Evolutionary conservation across 1,284 basidiomycete genomes (phyloP).

Genomic region (Lentinus polychrous): DNA sequence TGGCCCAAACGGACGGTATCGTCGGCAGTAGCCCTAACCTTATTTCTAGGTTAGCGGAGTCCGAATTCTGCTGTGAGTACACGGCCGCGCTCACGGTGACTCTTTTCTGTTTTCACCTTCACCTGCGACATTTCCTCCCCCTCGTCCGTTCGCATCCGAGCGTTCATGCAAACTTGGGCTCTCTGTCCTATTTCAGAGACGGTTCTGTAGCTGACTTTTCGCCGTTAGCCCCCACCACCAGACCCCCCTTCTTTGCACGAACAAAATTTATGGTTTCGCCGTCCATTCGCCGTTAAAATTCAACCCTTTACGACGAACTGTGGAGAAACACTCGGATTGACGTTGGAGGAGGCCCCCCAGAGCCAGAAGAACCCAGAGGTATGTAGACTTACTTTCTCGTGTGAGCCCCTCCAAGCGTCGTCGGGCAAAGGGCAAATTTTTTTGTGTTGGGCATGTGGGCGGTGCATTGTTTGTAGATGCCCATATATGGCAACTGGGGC

Average conservation of each 20-base stretch:
- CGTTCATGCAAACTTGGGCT: constrained; percentile 14
- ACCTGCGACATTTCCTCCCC: constrained; percentile 7
- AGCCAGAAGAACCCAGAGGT: constrained; percentile 7
- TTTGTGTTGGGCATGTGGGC: constrained; percentile 11
- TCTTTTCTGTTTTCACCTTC: constrained; percentile 9
- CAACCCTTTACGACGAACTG: constrained; percentile 11
- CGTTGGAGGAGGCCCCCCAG: constrained; percentile 10
- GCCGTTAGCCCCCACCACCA: constrained; percentile 2
- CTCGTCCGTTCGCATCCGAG: constrained; percentile 14
- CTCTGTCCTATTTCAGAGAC: constrained; percentile 13
- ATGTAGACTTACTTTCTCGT: constrained; percentile 12
- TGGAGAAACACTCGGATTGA: constrained; percentile 17
- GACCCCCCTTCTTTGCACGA: constrained; percentile 10
- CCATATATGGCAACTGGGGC: constrained; percentile 12
- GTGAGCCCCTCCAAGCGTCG: constrained; percentile 7
- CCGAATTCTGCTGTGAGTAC: constrained; percentile 6
- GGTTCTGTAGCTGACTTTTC: constrained; percentile 4
- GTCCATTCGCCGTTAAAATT: constrained; percentile 14
- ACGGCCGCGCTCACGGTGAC: background rate
- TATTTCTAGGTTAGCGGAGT: constrained; percentile 12
- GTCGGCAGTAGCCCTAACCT: constrained; percentile 8
- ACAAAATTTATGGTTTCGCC: constrained; percentile 18
- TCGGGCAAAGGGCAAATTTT: constrained; percentile 16
- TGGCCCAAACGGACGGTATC: background rate
- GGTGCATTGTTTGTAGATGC: constrained; percentile 13